Percentiles rank a stretch among this genome's conserved stretches.
Evolutionary conservation across 345 rosid genomes (phyloP).

Genomic region (Brassica rapa): DNA sequence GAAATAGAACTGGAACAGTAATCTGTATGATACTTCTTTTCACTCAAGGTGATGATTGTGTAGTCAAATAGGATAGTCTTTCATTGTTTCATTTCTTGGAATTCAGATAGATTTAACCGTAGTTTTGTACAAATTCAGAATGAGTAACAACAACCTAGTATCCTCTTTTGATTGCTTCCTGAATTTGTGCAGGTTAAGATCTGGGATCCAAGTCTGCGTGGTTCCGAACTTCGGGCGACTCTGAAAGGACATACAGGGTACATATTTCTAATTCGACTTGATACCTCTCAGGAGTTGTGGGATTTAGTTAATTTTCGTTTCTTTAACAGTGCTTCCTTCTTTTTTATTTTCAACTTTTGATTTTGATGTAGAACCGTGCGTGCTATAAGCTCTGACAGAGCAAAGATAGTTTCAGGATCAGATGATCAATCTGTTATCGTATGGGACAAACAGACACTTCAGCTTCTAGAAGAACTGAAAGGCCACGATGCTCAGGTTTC

Average conservation of each 20-base stretch:
- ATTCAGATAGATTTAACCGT: not conserved
- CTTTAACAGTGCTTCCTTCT: conserved; percentile 1
- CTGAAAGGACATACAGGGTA: conserved; percentile 92
- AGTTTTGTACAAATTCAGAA: conserved; percentile 13
- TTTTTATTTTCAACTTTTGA: not conserved
- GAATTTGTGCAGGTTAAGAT: conserved; percentile 74
- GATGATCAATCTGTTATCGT: conserved; percentile 95
- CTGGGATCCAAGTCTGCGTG: conserved; percentile 99
- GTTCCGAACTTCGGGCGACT: conserved; percentile 94
- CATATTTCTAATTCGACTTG: conserved; percentile 11
- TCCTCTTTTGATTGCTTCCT: conserved; percentile 17
- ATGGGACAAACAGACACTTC: conserved; percentile 96
- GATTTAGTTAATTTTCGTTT: conserved; percentile 9
- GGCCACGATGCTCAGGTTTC: conserved; percentile 95
- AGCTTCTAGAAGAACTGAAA: conserved; percentile 91
- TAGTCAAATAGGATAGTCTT: conserved; percentile 13
- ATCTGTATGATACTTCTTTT: conserved; percentile 2
- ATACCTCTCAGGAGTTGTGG: conserved; percentile 1
- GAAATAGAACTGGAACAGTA: conserved; percentile 15
- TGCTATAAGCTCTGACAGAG: conserved; percentile 97
- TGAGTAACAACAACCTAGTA: not conserved
- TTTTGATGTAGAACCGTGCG: conserved; percentile 77
- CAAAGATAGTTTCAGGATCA: conserved; percentile 96
- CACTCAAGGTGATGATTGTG: not conserved
- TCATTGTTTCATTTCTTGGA: conserved; percentile 2